Conservation (phyloP, 2,329 filamentous ascomycete genomes). For the Nectriaceae sp. region DNA sequence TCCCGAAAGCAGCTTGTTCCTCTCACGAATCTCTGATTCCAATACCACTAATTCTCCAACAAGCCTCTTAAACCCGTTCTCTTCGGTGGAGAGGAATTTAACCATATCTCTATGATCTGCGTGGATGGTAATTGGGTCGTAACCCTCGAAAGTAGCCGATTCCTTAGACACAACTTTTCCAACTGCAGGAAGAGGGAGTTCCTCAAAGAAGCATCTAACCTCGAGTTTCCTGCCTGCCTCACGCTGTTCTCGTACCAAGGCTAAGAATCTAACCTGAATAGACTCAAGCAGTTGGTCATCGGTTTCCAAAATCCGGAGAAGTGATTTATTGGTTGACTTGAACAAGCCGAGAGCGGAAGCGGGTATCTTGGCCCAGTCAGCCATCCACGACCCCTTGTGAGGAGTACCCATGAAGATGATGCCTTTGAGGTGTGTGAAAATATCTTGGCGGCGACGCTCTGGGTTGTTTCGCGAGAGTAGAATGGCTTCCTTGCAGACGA, state of each 20-base stretch:
- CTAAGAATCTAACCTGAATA: constrained; percentile 26
- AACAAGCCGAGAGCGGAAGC: constrained; percentile 30
- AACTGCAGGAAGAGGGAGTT: constrained; percentile 28
- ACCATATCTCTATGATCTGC: constrained; percentile 36
- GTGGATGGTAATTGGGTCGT: constrained; percentile 29
- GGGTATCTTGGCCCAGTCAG: constrained; percentile 35
- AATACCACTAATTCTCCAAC: constrained; percentile 18
- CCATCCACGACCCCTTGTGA: constrained; percentile 36
- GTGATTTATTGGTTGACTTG: constrained; percentile 32
- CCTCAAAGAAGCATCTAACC: constrained; percentile 38
- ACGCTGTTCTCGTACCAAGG: constrained; percentile 26
- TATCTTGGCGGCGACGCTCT: constrained; percentile 28
- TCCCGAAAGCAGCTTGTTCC: neutral
- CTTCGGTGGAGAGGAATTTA: constrained; percentile 29
- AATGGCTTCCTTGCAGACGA: constrained; percentile 41
- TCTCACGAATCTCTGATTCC: constrained; percentile 1
- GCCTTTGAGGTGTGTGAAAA: constrained; percentile 30
- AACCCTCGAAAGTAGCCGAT: constrained; percentile 33
- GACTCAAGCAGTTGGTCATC: constrained; percentile 28
- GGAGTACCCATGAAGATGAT: constrained; percentile 43
- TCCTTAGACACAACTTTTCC: constrained; percentile 30
- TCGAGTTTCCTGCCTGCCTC: constrained; percentile 19
- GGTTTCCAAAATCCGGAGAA: constrained; percentile 30
- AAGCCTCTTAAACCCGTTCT: constrained; percentile 32
- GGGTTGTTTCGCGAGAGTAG: constrained; percentile 32